phyloP scores from a whole-genome alignment of 495 filamentous ascomycete species.

The Trichoderma parareesei region DNA sequence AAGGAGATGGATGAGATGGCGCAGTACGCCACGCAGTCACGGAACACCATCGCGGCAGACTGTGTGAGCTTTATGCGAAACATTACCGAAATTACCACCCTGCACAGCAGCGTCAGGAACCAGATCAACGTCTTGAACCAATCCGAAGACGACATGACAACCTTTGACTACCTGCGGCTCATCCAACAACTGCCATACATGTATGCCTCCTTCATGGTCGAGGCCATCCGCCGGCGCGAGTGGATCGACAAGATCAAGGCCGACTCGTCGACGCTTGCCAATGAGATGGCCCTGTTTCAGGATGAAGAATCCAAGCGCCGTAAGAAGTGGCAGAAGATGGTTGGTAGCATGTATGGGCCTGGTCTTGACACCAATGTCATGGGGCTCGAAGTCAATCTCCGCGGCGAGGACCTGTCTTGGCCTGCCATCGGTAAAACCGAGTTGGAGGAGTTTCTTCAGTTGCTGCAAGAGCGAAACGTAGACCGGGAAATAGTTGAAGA shows the following conservation, averaged over 20 bases:
- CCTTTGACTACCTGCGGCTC: constrained; percentile 66
- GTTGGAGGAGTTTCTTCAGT: constrained; percentile 55
- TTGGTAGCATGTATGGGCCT: constrained; percentile 49
- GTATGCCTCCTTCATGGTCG: constrained; percentile 81
- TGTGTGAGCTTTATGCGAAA: constrained; percentile 66
- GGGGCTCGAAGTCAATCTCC: constrained; percentile 76
- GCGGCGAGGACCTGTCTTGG: constrained; percentile 72
- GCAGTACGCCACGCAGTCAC: constrained; percentile 52
- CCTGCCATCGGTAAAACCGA: constrained; percentile 57
- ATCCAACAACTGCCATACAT: constrained; percentile 75
- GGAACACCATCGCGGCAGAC: constrained; percentile 49
- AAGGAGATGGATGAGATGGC: constrained; percentile 69
- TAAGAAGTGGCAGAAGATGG: constrained; percentile 81
- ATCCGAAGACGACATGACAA: constrained; percentile 55
- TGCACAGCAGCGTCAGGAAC: constrained; percentile 58
- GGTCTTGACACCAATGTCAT: constrained; percentile 45
- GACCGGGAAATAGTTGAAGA: constrained; percentile 41
- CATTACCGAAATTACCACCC: constrained; percentile 68
- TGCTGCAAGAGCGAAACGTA: constrained; percentile 44
- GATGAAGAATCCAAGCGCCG: constrained; percentile 86
- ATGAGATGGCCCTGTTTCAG: constrained; percentile 82
- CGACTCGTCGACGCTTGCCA: constrained; percentile 75
- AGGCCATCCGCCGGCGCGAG: constrained; percentile 76
- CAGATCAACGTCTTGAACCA: constrained; percentile 65
- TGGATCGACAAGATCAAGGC: constrained; percentile 83